Percentiles rank a stretch among this genome's conserved stretches.
These are phyloP conservation scores for Hypoxylon sp. DNA, from an alignment of 2,329 filamentous ascomycete species.

Conservation along the genomic window DNA sequence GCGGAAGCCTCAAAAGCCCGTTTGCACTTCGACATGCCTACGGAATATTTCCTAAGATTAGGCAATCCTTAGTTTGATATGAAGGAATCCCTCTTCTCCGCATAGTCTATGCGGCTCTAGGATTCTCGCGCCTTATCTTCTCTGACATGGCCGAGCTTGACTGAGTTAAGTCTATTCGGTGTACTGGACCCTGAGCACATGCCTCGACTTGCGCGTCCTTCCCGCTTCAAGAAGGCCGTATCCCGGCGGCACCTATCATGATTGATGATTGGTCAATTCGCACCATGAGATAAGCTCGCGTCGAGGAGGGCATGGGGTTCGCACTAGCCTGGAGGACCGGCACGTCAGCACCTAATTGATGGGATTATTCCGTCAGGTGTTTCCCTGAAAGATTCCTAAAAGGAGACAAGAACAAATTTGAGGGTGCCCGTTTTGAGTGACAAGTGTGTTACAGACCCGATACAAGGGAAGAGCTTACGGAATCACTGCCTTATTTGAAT, in stretches of 20 bases:
- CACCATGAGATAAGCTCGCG: slow-evolving; percentile 26
- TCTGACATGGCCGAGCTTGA: background rate
- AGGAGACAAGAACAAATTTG: background rate
- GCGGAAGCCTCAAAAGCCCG: background rate
- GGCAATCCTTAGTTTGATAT: background rate
- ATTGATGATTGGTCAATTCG: slow-evolving; percentile 13
- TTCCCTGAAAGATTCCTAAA: background rate
- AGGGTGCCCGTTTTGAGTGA: background rate
- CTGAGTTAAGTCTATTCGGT: too few relatives aligned
- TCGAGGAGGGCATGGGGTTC: background rate
- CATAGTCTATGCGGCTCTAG: slow-evolving; percentile 15
- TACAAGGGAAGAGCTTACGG: background rate
- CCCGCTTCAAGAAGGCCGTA: slow-evolving; percentile 30
- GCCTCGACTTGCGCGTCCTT: slow-evolving; percentile 25
- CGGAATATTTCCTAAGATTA: too few relatives aligned
- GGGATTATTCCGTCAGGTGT: too few relatives aligned
- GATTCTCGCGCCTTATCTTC: background rate
- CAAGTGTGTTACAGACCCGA: background rate
- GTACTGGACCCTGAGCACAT: too few relatives aligned
- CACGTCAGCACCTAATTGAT: slow-evolving; percentile 13
- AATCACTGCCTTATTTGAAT: background rate
- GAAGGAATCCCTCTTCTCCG: background rate
- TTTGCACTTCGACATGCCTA: background rate
- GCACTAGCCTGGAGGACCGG: slow-evolving; percentile 7
- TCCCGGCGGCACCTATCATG: slow-evolving; percentile 5